Percentiles rank a stretch among this genome's conserved stretches.
Conservation (phyloP, 1,284 basidiomycete genomes). For the Chalciporus sp. region DNA sequence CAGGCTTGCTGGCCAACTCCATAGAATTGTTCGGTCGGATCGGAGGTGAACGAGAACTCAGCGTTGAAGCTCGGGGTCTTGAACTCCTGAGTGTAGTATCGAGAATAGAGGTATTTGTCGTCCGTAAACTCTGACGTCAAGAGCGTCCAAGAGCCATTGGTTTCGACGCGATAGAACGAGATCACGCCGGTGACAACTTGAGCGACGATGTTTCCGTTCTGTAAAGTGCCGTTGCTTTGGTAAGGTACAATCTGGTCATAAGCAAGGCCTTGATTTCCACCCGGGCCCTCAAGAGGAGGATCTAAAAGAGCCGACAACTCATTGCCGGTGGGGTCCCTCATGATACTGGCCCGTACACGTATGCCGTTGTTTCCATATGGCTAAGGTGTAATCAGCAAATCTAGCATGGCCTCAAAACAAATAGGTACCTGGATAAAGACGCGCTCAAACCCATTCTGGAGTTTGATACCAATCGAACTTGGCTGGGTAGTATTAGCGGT, state of each 20-base stretch:
- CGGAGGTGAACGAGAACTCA: constrained; percentile 41
- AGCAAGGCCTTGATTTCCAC: background rate
- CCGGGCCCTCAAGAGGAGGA: background rate
- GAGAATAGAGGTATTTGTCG: constrained; percentile 38
- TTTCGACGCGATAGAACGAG: constrained; percentile 39
- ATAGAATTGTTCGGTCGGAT: constrained; percentile 41
- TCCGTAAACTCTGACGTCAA: constrained; percentile 41
- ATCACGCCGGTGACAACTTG: constrained; percentile 32
- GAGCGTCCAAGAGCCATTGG: constrained; percentile 36
- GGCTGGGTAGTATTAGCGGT: constrained; percentile 15
- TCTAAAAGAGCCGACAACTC: constrained; percentile 1
- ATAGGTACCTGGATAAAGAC: constrained; percentile 17
- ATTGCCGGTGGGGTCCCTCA: background rate
- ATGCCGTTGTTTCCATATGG: background rate
- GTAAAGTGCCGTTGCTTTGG: no score
- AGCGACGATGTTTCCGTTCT: constrained; percentile 40
- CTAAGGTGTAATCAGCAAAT: background rate
- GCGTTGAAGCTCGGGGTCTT: constrained; percentile 38
- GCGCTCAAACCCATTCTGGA: constrained; percentile 43
- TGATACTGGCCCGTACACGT: background rate
- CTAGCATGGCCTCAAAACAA: background rate
- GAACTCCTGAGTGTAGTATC: constrained; percentile 41
- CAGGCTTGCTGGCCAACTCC: constrained; percentile 45
- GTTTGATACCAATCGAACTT: constrained; percentile 41
- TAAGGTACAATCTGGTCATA: constrained; percentile 29